Conservation (phyloP, 208 protist genomes). For the Leishmania amazonensis region DNA sequence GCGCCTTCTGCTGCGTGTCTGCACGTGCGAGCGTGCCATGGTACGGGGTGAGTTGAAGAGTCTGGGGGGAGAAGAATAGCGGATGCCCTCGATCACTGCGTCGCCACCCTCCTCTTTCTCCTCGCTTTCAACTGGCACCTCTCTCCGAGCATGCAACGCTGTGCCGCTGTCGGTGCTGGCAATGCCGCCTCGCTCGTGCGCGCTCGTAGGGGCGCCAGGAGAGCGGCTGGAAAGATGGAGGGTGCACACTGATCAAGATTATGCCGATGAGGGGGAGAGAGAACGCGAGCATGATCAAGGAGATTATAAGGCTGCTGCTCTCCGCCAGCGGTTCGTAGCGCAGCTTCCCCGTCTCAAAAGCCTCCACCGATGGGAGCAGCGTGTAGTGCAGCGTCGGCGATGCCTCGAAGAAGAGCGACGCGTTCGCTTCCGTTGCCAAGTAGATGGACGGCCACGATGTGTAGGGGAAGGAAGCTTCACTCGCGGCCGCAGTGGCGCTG, state of each 20-base stretch:
- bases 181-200: neutral
- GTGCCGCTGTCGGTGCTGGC: neutral
- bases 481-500: slow-evolving; percentile 3
- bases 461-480: slow-evolving; percentile 9
- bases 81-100: neutral
- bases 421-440: slow-evolving; percentile 8
- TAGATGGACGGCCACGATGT: slow-evolving; percentile 29
- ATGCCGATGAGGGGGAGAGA: slow-evolving; percentile 2
- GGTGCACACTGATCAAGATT: neutral
- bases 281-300: slow-evolving; percentile 4
- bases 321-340: slow-evolving; percentile 18
- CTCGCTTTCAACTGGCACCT: neutral
- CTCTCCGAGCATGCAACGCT: neutral
- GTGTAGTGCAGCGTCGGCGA: slow-evolving; percentile 11
- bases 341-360: neutral
- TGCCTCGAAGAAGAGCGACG: slow-evolving; percentile 18
- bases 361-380: slow-evolving; percentile 7
- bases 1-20: neutral
- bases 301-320: slow-evolving; percentile 19
- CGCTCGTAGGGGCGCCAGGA: slow-evolving; percentile 28
- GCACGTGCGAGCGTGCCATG: neutral
- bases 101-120: neutral
- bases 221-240: slow-evolving; percentile 14
- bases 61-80: neutral
- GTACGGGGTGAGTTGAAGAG: neutral